phyloP scores from a whole-genome alignment of 129 eudicot genomes.

The Flaveria sonorensis region DNA sequence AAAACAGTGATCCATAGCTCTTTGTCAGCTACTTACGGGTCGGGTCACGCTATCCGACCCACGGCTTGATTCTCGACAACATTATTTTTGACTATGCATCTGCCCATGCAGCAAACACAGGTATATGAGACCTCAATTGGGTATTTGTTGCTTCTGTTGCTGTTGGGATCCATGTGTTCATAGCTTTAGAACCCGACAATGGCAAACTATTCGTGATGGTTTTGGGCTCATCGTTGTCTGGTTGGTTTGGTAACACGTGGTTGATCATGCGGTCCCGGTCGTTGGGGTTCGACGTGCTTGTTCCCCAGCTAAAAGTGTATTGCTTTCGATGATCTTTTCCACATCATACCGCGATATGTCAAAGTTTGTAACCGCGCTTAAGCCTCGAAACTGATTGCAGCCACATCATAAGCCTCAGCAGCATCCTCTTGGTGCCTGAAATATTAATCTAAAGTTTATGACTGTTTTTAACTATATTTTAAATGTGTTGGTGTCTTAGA shows the following conservation, averaged over 20 bases:
- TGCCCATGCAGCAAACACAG: slow-evolving; percentile 81
- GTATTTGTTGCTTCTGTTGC: slow-evolving; percentile 13
- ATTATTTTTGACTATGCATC: slow-evolving; percentile 47
- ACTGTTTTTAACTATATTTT: not conserved
- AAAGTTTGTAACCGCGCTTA: slow-evolving; percentile 81
- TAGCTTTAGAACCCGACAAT: not conserved
- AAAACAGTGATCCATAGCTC: not conserved
- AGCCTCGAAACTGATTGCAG: slow-evolving; percentile 86
- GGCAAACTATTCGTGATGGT: slow-evolving; percentile 24
- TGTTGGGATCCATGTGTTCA: slow-evolving; percentile 11
- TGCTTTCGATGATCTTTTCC: slow-evolving; percentile 74
- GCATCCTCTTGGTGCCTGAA: slow-evolving; percentile 97
- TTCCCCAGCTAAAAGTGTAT: slow-evolving; percentile 72
- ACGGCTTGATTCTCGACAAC: not conserved
- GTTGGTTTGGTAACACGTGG: slow-evolving; percentile 20
- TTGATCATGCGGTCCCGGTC: slow-evolving; percentile 21
- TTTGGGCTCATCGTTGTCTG: slow-evolving; percentile 16
- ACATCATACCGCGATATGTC: slow-evolving; percentile 72
- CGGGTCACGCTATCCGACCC: slow-evolving; percentile 14
- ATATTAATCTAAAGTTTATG: not conserved
- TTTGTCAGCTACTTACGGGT: slow-evolving; percentile 18
- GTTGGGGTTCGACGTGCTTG: slow-evolving; percentile 58
- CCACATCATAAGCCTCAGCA: slow-evolving; percentile 92
- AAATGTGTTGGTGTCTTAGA: not conserved
- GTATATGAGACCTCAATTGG: slow-evolving; percentile 62